Evolutionary conservation across 768 basidiomycete species (phyloP).

Genomic region (Mycena filopes): DNA sequence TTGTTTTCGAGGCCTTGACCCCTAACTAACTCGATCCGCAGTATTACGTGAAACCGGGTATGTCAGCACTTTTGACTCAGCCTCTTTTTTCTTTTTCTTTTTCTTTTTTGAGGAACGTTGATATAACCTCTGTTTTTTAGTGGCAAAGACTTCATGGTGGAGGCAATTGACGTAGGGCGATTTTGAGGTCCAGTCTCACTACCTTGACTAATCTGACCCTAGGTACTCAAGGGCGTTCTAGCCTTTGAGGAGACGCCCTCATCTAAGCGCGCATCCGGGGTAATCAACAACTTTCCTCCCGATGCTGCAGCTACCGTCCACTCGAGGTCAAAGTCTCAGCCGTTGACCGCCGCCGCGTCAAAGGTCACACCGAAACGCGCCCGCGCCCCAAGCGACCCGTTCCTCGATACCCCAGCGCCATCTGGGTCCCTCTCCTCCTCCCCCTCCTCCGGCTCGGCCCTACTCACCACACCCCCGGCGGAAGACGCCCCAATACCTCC

Average conservation of each 20-base stretch:
- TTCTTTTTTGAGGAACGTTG: too few species aligned
- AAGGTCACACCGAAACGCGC: conserved; percentile 68
- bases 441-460: conserved; percentile 56
- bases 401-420: conserved; percentile 74
- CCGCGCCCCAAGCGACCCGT: conserved; percentile 83
- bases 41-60: conserved; percentile 95
- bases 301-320: conserved; percentile 51
- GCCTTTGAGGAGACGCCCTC: conserved; percentile 80
- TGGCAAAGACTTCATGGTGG: conserved; percentile 94
- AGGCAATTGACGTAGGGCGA: conserved; percentile 87
- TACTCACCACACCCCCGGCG: conserved; percentile 14
- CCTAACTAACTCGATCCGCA: too few species aligned
- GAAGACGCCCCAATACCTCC: conserved; percentile 3
- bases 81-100: too few species aligned
- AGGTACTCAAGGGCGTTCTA: conserved; percentile 87
- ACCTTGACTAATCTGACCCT: too few species aligned
- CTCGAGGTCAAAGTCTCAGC: conserved; percentile 67
- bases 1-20: too few species aligned
- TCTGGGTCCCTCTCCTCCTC: conserved; percentile 67
- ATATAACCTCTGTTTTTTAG: too few species aligned
- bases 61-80: conserved; percentile 38
- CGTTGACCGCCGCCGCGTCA: conserved; percentile 53
- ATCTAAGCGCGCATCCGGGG: conserved; percentile 44
- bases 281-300: conserved; percentile 41
- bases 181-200: too few species aligned